Percentiles rank a stretch among this genome's conserved stretches.
These are phyloP conservation scores for Whalleya microplaca DNA, from an alignment of 2,329 filamentous ascomycete species.

Conservation along the genomic window DNA sequence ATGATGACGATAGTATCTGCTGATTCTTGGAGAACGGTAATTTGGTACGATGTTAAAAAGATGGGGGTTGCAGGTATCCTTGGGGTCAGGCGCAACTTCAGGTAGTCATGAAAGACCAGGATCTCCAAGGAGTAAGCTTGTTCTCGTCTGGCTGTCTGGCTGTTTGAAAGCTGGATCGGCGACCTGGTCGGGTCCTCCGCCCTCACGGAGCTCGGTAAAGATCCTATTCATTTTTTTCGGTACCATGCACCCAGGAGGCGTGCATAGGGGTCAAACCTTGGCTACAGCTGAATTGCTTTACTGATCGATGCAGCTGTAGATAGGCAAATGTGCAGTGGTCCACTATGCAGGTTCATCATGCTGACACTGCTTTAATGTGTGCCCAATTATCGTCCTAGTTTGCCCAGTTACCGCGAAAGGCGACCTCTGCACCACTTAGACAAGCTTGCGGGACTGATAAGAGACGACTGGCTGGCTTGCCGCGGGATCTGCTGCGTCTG, in stretches of 20 bases:
- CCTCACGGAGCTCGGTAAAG: slow-evolving; percentile 10
- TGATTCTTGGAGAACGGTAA: slow-evolving; percentile 8
- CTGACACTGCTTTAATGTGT: slow-evolving; percentile 22
- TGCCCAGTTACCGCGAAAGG: slow-evolving; percentile 19
- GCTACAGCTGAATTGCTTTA: slow-evolving; percentile 7
- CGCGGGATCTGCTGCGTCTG: slow-evolving; percentile 26
- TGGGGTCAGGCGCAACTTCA: slow-evolving; percentile 25
- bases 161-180: slow-evolving; percentile 3
- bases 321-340: slow-evolving; percentile 25
- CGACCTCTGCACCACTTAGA: slow-evolving; percentile 8
- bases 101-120: slow-evolving; percentile 18
- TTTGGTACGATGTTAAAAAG: slow-evolving; percentile 17
- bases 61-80: slow-evolving; percentile 14
- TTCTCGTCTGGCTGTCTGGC: slow-evolving; percentile 5
- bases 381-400: slow-evolving; percentile 22
- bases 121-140: slow-evolving; percentile 23
- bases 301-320: slow-evolving; percentile 21
- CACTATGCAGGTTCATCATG: slow-evolving; percentile 32
- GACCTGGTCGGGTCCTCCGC: slow-evolving; percentile 6
- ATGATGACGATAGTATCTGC: slow-evolving; percentile 12
- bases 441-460: slow-evolving; percentile 18
- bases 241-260: slow-evolving; percentile 16
- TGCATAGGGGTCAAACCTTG: slow-evolving; percentile 17
- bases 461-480: slow-evolving; percentile 20
- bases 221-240: slow-evolving; percentile 11